Base-by-base conservation (phyloP, 306 rosid species). In the Ammopiptanthus mongolicus region DNA sequence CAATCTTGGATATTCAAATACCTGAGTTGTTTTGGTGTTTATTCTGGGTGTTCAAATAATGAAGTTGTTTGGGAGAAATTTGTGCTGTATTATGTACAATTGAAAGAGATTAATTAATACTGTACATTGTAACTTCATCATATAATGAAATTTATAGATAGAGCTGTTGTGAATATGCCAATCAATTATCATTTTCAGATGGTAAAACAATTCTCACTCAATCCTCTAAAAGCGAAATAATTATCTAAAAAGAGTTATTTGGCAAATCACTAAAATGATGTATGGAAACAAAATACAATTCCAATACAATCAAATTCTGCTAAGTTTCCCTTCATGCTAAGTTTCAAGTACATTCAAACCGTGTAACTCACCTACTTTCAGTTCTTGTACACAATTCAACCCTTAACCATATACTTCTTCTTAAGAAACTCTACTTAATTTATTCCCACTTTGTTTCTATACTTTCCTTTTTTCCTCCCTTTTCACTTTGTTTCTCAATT, bases 341-440 rank as follows among this genome's bases (percentile, higher is more conserved):
- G 73, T 69, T 75, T 75, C 77, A 81, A 69, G 77, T 60, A 69
- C 67, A 60, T 60, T 29, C 47, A 68, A 74, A 68, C 72, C 11
- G 10, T 75, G 37, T 51, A 74, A 18, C 37, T 73, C 57, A 52
- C 51, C 77, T 67, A 59, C 71, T 74, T 68, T 59, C 51, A 53
- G n/a, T 57, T 57, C 70, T 33, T 18, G 0, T 60, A 75, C 61
- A 73, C 53, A 75, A 75, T 51, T 75, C 77, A 81, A 61, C 68
- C 66, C 56, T 19, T 36, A 65, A 12, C 80, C 55, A 73, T 58
- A 3, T 65, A 58, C 8, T 64, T 65, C 50, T 25, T 28, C 28
- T 59, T 47, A 7, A 59, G 23, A 59, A 64, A 51, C 76, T 58
- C 34, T 10, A 23, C 71, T 74, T 36, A 73, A 73, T 73, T 47